Base-by-base conservation (phyloP, 257 asterid species). In the Penstemon eatonii region DNA sequence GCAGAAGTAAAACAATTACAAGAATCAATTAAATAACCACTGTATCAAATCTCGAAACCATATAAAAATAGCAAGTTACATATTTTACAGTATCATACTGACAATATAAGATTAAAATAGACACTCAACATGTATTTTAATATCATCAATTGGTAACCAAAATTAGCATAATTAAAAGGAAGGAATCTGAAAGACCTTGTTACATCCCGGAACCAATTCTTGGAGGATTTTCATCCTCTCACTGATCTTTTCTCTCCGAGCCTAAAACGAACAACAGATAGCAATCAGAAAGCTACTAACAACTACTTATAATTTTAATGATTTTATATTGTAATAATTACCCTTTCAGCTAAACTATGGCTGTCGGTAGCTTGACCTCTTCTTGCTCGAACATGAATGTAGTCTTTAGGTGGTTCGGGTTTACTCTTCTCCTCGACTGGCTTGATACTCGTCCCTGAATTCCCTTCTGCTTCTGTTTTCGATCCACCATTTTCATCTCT, bases 311-410 rank as follows among this genome's bases (percentile, higher is more conserved):
- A 63, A 74, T 69, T 46, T 5, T 8, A 33, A 67, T 25, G 62
- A 58, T 47, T 55, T 9, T 25, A 25, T 25, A 25, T 3, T 10
- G 58, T n/a, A 54, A 53, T 44, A 47, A 36, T 71, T 78, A 92
- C 98, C 78, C 98, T 82, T 79, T 92, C 98, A 39, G 98, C 96
- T 68, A 92, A 67, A 80, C 96, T 89, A 77, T 89, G 98, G 83
- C 98, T 89, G 78, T 92, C 98, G 7, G 96, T 92, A 36, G 98
- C 98, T 80, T 92, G 96, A 37, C 98, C 98, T 81, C 98, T 83
- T 79, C 96, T 86, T 13, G 96, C 98, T 78, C 98, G 82, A 70
- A 92, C 96, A 75, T 92, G 98, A 79, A 92, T 89, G 75, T 86
- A 92, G 73, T 89, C 98, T 73, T 89, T 92, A 63, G 96, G 89